Evolutionary conservation across 345 rosid species (phyloP).

Genomic region (Populus tremula): DNA sequence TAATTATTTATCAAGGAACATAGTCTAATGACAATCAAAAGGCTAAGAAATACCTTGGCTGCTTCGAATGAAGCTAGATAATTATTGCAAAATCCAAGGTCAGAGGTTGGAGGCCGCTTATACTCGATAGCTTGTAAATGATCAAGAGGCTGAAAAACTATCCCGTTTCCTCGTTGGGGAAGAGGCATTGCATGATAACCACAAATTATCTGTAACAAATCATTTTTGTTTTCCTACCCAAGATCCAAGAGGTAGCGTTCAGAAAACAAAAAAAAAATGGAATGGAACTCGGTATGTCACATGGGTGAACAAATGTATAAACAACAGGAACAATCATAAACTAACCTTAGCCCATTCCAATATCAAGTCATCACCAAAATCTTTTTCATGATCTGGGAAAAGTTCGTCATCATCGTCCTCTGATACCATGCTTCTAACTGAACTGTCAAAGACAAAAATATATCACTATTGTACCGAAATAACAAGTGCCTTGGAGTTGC

Average conservation of each 20-base stretch:
- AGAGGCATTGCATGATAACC: slow-evolving; percentile 71
- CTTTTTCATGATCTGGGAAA: slow-evolving; percentile 48
- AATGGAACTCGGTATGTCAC: slow-evolving; percentile 14
- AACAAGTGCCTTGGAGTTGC: not conserved
- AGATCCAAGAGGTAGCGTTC: slow-evolving; percentile 24
- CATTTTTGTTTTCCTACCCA: slow-evolving; percentile 75
- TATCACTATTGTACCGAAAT: slow-evolving; percentile 27
- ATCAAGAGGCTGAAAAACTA: slow-evolving; percentile 80
- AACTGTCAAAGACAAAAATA: slow-evolving; percentile 74
- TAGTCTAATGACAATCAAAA: slow-evolving; percentile 9
- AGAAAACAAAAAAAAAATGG: slow-evolving; percentile 5
- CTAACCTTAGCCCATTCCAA: slow-evolving; percentile 95
- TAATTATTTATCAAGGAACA: slow-evolving; percentile 1
- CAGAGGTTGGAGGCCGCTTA: slow-evolving; percentile 58
- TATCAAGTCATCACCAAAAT: slow-evolving; percentile 62
- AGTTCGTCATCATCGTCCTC: slow-evolving; percentile 73
- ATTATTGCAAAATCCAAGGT: slow-evolving; percentile 50
- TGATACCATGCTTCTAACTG: slow-evolving; percentile 69
- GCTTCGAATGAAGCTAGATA: slow-evolving; percentile 46
- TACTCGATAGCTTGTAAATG: slow-evolving; percentile 85
- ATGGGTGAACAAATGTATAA: slow-evolving; percentile 4
- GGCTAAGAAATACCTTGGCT: slow-evolving; percentile 54
- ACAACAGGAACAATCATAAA: slow-evolving; percentile 21
- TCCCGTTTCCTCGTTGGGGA: slow-evolving; percentile 62
- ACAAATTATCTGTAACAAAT: slow-evolving; percentile 74